phyloP scores from a whole-genome alignment of 2,329 filamentous ascomycete genomes.

The Verticillium alfalfae region DNA sequence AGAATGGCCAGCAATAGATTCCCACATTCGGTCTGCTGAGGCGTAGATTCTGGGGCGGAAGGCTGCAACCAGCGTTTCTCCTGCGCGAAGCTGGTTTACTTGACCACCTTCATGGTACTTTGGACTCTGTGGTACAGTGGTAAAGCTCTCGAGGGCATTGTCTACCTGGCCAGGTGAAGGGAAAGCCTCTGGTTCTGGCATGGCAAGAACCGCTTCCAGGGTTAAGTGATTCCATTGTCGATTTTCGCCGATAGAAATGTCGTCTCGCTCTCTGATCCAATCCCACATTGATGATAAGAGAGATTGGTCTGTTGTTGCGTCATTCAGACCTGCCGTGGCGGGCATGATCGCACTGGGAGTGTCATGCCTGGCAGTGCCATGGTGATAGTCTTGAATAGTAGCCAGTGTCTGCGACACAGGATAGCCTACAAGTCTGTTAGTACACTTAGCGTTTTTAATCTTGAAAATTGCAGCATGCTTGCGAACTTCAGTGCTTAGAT shows the following conservation, averaged over 20 bases:
- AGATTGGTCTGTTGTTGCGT: neutral
- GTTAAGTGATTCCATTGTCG: slow-evolving; percentile 12
- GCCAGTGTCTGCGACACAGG: slow-evolving; percentile 9
- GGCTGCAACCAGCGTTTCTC: neutral
- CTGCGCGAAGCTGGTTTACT: neutral
- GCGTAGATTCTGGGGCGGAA: slow-evolving; percentile 34
- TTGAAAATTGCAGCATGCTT: neutral
- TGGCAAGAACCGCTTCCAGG: slow-evolving; percentile 10
- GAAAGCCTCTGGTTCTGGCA: slow-evolving; percentile 2
- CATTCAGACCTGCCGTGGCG: neutral
- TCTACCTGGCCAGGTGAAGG: too few relatives aligned
- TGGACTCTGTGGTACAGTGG: too few relatives aligned
- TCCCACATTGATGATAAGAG: slow-evolving; percentile 13
- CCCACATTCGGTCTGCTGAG: slow-evolving; percentile 53
- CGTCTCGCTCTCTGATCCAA: slow-evolving; percentile 15
- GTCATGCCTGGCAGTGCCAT: neutral
- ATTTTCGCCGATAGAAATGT: slow-evolving; percentile 14
- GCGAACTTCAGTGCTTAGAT: too few relatives aligned
- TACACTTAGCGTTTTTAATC: too few relatives aligned
- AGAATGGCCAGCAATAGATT: slow-evolving; percentile 52
- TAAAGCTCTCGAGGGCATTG: too few relatives aligned
- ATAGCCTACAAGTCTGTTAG: slow-evolving; percentile 8
- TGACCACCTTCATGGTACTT: too few relatives aligned
- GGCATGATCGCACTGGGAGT: neutral
- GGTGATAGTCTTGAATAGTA: slow-evolving; percentile 5